phyloP scores from a whole-genome alignment of 148 eudicot genomes.

The Rhododendron ovatum region DNA sequence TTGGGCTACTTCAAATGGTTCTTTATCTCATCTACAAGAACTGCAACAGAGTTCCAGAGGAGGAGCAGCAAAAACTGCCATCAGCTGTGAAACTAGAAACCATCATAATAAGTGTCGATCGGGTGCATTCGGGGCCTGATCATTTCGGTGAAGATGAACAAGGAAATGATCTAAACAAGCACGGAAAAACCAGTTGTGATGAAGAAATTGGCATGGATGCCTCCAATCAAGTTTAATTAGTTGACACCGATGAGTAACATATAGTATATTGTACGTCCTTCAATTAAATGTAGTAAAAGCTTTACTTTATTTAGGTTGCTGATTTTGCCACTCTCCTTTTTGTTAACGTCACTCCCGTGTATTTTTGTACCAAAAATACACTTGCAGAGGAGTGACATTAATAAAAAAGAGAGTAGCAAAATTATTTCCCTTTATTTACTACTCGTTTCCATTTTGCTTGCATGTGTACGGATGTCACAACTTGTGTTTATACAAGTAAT shows the following conservation, averaged over 20 bases:
- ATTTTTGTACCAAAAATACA: too few relatives aligned
- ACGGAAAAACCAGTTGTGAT: background rate
- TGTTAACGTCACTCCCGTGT: too few relatives aligned
- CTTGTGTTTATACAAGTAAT: background rate
- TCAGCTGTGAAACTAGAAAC: background rate
- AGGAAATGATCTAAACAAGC: background rate
- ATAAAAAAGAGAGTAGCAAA: too few relatives aligned
- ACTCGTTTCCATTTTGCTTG: background rate
- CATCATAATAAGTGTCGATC: background rate
- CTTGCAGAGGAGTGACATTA: too few relatives aligned
- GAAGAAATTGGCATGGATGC: background rate
- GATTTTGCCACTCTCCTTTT: too few relatives aligned
- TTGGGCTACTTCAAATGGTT: slow-evolving; percentile 27
- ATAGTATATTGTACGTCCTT: background rate
- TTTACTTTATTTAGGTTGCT: background rate
- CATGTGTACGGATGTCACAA: background rate
- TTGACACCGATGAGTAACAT: background rate
- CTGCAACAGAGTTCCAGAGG: background rate
- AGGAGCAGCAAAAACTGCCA: slow-evolving; percentile 9
- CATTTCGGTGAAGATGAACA: background rate
- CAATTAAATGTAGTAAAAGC: background rate
- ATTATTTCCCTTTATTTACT: background rate
- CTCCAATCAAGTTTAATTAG: background rate
- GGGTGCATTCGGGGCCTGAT: background rate
- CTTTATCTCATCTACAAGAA: slow-evolving; percentile 12